Evolutionary conservation across 1,139 yeast species (phyloP).

Genomic region (Meyerozyma elateridarum): DNA sequence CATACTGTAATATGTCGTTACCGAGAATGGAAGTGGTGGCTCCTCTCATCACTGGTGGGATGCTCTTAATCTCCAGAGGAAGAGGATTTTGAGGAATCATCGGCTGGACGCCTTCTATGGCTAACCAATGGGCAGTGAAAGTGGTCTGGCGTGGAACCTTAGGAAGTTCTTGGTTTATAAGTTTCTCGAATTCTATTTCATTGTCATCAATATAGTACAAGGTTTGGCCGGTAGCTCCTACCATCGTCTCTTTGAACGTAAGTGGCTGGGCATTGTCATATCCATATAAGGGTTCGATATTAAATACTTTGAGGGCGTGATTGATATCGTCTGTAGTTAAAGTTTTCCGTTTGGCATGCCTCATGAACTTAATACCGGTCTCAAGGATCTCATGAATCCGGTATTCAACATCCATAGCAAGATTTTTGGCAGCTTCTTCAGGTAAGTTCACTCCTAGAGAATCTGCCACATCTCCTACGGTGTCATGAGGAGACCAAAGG

Average conservation of each 20-base stretch:
- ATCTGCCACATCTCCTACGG: constrained; percentile 95
- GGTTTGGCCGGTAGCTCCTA: constrained; percentile 87
- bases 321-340: constrained; percentile 79
- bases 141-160: constrained; percentile 90
- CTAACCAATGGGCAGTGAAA: constrained; percentile 97
- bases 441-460: constrained; percentile 79
- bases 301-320: constrained; percentile 76
- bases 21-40: constrained; percentile 52
- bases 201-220: constrained; percentile 86
- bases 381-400: constrained; percentile 92
- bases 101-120: constrained; percentile 98
- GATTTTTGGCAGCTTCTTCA: constrained; percentile 88
- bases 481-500: constrained; percentile 96
- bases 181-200: constrained; percentile 89
- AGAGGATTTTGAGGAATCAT: constrained; percentile 96
- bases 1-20: constrained; percentile 33
- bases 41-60: constrained; percentile 68
- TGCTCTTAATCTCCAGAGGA: constrained; percentile 62
- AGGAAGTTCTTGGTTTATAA: constrained; percentile 91
- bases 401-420: constrained; percentile 98
- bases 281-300: constrained; percentile 84
- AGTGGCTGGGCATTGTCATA: constrained; percentile 62
- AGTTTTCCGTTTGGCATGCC: constrained; percentile 83
- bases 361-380: constrained; percentile 93
- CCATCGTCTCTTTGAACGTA: constrained; percentile 73